phyloP scores from a whole-genome alignment of 1,284 basidiomycete species.

The Porogramme epimiltina region DNA sequence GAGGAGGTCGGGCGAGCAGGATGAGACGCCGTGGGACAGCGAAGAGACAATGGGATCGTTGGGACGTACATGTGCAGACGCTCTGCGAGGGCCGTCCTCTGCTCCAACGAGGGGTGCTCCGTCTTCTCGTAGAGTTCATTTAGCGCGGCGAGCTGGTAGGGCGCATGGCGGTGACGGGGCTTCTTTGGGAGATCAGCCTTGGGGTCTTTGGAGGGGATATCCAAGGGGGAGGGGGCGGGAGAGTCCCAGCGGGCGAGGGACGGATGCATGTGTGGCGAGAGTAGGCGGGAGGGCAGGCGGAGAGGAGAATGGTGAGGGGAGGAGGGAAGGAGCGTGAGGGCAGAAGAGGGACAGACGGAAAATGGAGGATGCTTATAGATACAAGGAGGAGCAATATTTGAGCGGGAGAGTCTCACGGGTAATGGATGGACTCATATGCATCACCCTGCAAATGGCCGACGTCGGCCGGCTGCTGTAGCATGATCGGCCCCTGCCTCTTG shows the following conservation, averaged over 20 bases:
- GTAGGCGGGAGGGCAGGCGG: conserved; percentile 24
- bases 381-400: conserved; percentile 31
- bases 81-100: conserved; percentile 65
- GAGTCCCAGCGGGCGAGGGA: conserved; percentile 32
- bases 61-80: conserved; percentile 69
- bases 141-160: conserved; percentile 67
- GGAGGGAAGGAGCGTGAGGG: conserved; percentile 23
- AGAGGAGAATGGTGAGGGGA: conserved; percentile 4
- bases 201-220: conserved; percentile 30
- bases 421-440: conserved; percentile 22
- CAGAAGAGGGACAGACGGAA: conserved; percentile 27
- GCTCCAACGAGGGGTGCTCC: conserved; percentile 73
- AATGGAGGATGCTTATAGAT: conserved; percentile 34
- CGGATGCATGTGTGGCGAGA: conserved; percentile 36
- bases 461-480: conserved; percentile 26
- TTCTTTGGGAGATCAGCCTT: conserved; percentile 57
- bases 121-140: conserved; percentile 76
- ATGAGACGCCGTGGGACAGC: conserved; percentile 17
- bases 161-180: conserved; percentile 73
- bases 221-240: conserved; percentile 26
- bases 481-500: conserved; percentile 21
- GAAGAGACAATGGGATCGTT: conserved; percentile 14
- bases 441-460: conserved; percentile 30
- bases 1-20: conserved; percentile 6
- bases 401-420: conserved; percentile 36